Base-by-base conservation (phyloP, 192 early-diverging fungal genomes). In the Backusella mclennaniae region DNA sequence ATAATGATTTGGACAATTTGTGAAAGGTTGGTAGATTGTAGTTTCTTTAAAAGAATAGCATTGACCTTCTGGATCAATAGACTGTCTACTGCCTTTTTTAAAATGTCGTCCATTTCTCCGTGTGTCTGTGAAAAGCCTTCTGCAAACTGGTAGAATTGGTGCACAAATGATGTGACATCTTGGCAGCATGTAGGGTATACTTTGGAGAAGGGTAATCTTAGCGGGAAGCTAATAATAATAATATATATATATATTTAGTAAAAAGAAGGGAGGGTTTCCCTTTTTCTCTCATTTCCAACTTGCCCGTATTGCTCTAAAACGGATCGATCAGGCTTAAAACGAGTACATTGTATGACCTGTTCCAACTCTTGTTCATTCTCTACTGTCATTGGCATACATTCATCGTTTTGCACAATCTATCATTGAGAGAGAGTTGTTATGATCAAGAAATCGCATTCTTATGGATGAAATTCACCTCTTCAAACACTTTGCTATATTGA, bases 41-140 rank as follows among this genome's bases (percentile, higher is more conserved):
- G 82, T 71, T 91, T 93, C 35, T 89, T 84, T 29, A 90, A 69
- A 53, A 94, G 78, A 3, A 93, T 86, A 3, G 87, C 89, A 77
- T 93, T 89, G 33, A 96, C 85, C 67, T 90, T 86, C 66, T 91
- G 86, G 44, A 91, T 87, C 23, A 96, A 71, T 3, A 96, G 74
- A 49, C 85, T 89, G 78, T 96, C 95, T 14, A 91, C 79, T 42
- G 88, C 85, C 81, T 93, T 91, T 77, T 92, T 94, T 63, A 94
- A 80, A 46, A 95, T 84, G 73, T 96, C 95, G 76, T 96, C 95
- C 91, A 96, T 95, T 69, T 94, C 93, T 81, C 90, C 91, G 72
- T 92, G 89, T 33, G 92, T 90, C 79, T 95, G 92, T 21, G 90
- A 85, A 74, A 95, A 96, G 0, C 93, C 95, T 78, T 95, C 93